Base-by-base conservation (phyloP, 2,329 filamentous ascomycete species). In the Aphanocladium album region DNA sequence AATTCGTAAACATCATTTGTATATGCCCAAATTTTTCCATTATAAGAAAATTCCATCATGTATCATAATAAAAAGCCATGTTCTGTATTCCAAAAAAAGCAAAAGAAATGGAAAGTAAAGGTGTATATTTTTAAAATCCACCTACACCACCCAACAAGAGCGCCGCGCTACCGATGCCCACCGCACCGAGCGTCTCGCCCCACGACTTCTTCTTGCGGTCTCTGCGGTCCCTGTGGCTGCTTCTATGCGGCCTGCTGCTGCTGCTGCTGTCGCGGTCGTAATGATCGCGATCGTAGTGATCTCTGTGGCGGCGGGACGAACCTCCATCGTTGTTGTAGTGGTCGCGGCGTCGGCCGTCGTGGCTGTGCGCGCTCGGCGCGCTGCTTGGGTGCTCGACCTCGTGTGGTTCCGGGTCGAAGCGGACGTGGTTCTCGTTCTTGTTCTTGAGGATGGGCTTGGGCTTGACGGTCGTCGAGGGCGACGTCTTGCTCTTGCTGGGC, bases 361-460 rank as follows among this genome's bases (percentile, higher is more conserved):
- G 71, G 5, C 73, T 70, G 51, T 65, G 67, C 35, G 68, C 70
- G 11, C 66, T 67, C 25, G 68, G 62, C 61, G 66, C 66, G 17
- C 66, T 65, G 46, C 66, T 68, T 27, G 67, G 68, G 2, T 69
- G 57, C 53, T 76, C 70, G 46, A 83, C 68, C 68, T 83, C 75
- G 59, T 77, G 69, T 17, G 78, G 77, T 65, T 81, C 76, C 1
- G 77, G 76, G 41, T 80, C 78, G 62, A 84, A 84, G 4, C 79
- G 78, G 5, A 86, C 82, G 50, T 81, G 81, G 62, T 85, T 81
- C 51, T 80, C 79, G 62, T 84, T 83, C 65, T 78, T 80, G 68
- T 86, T 86, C 74, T 86, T 86, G 19, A 86, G 73, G n/a, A 86
- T 86, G 5, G 83, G 79, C 66, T 84, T 85, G 1, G 83, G 83